These are phyloP conservation scores for Botrytis aclada DNA, from an alignment of 2,329 filamentous ascomycete genomes.

Conservation along the genomic window DNA sequence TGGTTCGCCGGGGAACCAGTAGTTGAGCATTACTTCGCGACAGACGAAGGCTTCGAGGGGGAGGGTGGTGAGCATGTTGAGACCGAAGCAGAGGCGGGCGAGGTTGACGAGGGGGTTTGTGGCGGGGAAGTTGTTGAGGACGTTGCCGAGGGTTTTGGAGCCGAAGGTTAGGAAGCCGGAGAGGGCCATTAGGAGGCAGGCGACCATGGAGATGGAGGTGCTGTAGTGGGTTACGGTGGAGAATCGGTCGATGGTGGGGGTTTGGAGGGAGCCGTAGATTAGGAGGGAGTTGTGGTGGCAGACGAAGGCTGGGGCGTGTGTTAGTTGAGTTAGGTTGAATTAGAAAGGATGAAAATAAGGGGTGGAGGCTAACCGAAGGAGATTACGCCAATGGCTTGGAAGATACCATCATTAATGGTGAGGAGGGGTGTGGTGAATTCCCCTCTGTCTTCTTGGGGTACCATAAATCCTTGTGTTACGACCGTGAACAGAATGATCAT, in stretches of 20 bases:
- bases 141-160: conserved; percentile 86
- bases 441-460: conserved; percentile 69
- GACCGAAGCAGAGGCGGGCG: conserved; percentile 88
- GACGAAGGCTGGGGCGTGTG: conserved; percentile 52
- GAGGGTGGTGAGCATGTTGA: conserved; percentile 98
- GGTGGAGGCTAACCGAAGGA: conserved; percentile 70
- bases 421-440: conserved; percentile 67
- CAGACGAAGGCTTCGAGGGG: conserved; percentile 97
- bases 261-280: conserved; percentile 93
- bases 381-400: conserved; percentile 96
- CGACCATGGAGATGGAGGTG: conserved; percentile 84
- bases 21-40: conserved; percentile 91
- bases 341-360: conserved; percentile 12
- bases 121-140: conserved; percentile 93
- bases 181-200: conserved; percentile 84
- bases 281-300: conserved; percentile 93
- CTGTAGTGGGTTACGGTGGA: conserved; percentile 90
- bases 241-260: conserved; percentile 94
- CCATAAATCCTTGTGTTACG: conserved; percentile 74
- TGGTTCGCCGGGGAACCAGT: conserved; percentile 60
- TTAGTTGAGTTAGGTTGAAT: conserved; percentile 34
- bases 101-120: conserved; percentile 94
- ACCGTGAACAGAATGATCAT: conserved; percentile 83
- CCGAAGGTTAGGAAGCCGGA: conserved; percentile 92
- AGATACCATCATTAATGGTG: conserved; percentile 81